Percentiles rank a stretch among this genome's conserved stretches.
These are phyloP conservation scores for Austroboletus niveus DNA, from an alignment of 1,284 basidiomycete genomes.

Conservation along the genomic window DNA sequence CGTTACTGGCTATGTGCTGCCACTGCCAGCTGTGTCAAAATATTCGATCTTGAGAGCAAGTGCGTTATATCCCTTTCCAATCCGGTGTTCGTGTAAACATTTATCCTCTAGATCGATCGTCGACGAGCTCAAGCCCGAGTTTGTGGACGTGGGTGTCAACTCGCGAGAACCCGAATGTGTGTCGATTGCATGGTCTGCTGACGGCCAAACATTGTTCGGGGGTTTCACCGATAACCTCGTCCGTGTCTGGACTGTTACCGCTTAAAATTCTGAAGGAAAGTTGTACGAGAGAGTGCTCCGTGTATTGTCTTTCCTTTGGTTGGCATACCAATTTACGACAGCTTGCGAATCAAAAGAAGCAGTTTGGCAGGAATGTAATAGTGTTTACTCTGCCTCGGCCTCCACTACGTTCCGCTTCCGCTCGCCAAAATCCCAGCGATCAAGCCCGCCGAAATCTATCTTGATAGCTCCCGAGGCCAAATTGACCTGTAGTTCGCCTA, in stretches of 20 bases:
- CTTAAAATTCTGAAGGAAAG: slow-evolving; percentile 48
- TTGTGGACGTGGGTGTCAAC: slow-evolving; percentile 75
- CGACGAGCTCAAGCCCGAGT: slow-evolving; percentile 96
- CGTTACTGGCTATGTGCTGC: slow-evolving; percentile 99
- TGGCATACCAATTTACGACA: slow-evolving; percentile 17
- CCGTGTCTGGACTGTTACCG: slow-evolving; percentile 88
- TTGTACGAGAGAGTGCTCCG: slow-evolving; percentile 25
- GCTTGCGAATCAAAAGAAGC: neutral
- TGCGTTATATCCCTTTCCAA: slow-evolving; percentile 41
- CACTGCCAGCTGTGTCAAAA: slow-evolving; percentile 97
- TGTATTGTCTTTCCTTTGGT: slow-evolving; percentile 27
- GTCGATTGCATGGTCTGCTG: slow-evolving; percentile 98
- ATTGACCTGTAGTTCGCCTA: slow-evolving; percentile 71
- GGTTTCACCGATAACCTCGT: slow-evolving; percentile 92
- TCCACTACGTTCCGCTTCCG: slow-evolving; percentile 61
- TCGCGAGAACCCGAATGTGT: slow-evolving; percentile 92
- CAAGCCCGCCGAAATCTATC: slow-evolving; percentile 73
- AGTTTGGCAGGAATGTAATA: neutral
- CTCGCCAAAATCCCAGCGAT: slow-evolving; percentile 67
- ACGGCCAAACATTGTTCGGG: slow-evolving; percentile 96
- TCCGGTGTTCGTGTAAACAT: slow-evolving; percentile 8
- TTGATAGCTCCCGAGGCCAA: slow-evolving; percentile 60
- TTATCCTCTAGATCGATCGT: slow-evolving; percentile 79
- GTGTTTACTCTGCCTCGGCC: slow-evolving; percentile 24
- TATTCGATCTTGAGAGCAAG: slow-evolving; percentile 99